phyloP scores from a whole-genome alignment of 352 stramenopile species.

The Phytophthora kernoviae region DNA sequence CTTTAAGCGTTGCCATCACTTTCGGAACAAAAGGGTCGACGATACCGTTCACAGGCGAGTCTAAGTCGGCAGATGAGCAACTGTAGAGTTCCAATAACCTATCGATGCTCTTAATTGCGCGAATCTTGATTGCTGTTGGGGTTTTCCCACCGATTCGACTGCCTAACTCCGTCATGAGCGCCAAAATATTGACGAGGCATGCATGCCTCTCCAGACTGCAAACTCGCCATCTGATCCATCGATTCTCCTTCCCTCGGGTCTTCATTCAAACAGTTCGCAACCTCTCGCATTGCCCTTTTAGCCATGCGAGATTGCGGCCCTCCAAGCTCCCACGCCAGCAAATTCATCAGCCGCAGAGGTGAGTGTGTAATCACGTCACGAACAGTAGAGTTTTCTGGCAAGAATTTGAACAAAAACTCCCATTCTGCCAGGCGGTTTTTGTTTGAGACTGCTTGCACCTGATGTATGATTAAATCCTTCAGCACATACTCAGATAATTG shows the following conservation, averaged over 20 bases:
- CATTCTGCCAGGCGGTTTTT: slow-evolving; percentile 58
- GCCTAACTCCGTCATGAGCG: slow-evolving; percentile 83
- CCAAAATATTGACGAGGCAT: slow-evolving; percentile 86
- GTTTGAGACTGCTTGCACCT: slow-evolving; percentile 57
- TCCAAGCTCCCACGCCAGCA: slow-evolving; percentile 72
- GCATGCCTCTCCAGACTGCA: slow-evolving; percentile 36
- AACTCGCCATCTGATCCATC: slow-evolving; percentile 20
- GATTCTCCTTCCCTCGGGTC: slow-evolving; percentile 22
- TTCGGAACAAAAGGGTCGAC: slow-evolving; percentile 88
- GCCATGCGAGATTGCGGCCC: slow-evolving; percentile 53
- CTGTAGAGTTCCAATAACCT: slow-evolving; percentile 72
- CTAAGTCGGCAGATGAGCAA: slow-evolving; percentile 24
- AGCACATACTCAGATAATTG: slow-evolving; percentile 59
- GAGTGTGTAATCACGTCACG: slow-evolving; percentile 63
- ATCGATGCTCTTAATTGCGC: slow-evolving; percentile 78
- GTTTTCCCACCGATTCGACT: slow-evolving; percentile 60
- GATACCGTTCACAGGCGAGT: slow-evolving; percentile 40
- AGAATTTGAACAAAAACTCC: slow-evolving; percentile 76
- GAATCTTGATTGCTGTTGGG: slow-evolving; percentile 45
- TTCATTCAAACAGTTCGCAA: slow-evolving; percentile 52
- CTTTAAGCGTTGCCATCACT: slow-evolving; percentile 90
- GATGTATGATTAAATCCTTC: slow-evolving; percentile 71
- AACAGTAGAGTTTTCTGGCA: slow-evolving; percentile 63
- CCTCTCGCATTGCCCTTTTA: slow-evolving; percentile 60
- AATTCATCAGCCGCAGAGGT: slow-evolving; percentile 57